Percentiles rank a stretch among this genome's conserved stretches.
phyloP scores from a whole-genome alignment of 768 basidiomycete species.

The Mycena leptocephala region DNA sequence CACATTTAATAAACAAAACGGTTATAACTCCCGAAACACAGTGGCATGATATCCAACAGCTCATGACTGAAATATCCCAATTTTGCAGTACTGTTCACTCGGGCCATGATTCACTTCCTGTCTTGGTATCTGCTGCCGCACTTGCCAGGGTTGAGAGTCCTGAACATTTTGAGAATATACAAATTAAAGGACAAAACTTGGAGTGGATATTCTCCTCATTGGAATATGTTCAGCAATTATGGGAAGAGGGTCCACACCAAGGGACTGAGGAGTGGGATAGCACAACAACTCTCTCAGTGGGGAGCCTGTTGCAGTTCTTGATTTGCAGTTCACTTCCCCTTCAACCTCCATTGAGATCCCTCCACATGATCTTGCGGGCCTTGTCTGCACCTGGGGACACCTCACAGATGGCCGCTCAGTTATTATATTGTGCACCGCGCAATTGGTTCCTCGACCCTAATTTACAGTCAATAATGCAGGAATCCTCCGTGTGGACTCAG shows the following conservation, averaged over 20 bases:
- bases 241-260: background rate
- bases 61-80: background rate
- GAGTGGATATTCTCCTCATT: constrained; percentile 1
- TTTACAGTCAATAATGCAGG: background rate
- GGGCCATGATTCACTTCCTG: background rate
- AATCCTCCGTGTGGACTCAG: background rate
- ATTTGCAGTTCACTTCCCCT: background rate
- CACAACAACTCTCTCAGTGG: background rate
- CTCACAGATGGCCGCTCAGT: background rate
- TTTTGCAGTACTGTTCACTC: background rate
- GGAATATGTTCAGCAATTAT: background rate
- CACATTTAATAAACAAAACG: background rate
- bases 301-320: background rate
- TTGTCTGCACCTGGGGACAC: background rate
- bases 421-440: background rate
- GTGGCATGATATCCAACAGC: background rate
- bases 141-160: background rate
- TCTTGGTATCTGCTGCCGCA: background rate
- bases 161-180: too few relatives aligned
- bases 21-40: too few relatives aligned
- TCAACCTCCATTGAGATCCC: background rate
- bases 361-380: background rate
- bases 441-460: background rate
- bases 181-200: background rate
- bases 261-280: background rate